Evolutionary conservation across 179 eudicot species (phyloP), one percentile per base, ranked within the genome.

Genomic region (Actinidia polygama): DNA sequence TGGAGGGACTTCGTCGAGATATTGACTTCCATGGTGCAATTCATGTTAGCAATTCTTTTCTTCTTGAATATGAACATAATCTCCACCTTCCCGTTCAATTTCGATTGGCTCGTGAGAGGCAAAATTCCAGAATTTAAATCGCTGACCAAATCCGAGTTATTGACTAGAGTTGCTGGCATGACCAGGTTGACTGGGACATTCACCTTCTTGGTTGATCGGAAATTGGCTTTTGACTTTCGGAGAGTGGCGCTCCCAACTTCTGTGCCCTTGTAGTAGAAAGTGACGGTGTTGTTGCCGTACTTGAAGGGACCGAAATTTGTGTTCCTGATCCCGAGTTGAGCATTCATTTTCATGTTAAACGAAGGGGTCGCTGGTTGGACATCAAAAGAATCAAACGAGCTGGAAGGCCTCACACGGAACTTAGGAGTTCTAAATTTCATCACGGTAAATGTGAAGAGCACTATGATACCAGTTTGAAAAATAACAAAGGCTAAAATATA

Each of bases 401-500:
- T 44, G 51, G 80, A 83, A 0, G 79, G 74, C 8, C 79, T 71
- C 2, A 87, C 44, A 8, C 86, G 87, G 75, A 83, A 85, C 23
- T 61, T 87, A 2, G 90, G 90, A 3, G 80, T 82, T n/a, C 51
- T 77, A 59, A 82, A 15, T n/a, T 78, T 82, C 75, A 69, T 69
- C 10, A 69, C n/a, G 21, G 86, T 83, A 12, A 86, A 50, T 21
- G 84, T 21, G n/a, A 86, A 81, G 44, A 83, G 58, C n/a, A 67
- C 11, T 44, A 86, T 83, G 44, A 83, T 19, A 0, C 36, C 81
- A 6, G 57, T 74, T 55, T 71, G 82, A 11, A 83, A 73, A 19
- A 80, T 66, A 49, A 40, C 24, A 16, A 86, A 78, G 47, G 59
- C 61, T 8, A 67, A 1, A 4, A 78, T 11, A 59, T 76, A 86